These are phyloP conservation scores for Chloris gayana DNA, from an alignment of 176 grass and related monocot species.

Conservation along the genomic window DNA sequence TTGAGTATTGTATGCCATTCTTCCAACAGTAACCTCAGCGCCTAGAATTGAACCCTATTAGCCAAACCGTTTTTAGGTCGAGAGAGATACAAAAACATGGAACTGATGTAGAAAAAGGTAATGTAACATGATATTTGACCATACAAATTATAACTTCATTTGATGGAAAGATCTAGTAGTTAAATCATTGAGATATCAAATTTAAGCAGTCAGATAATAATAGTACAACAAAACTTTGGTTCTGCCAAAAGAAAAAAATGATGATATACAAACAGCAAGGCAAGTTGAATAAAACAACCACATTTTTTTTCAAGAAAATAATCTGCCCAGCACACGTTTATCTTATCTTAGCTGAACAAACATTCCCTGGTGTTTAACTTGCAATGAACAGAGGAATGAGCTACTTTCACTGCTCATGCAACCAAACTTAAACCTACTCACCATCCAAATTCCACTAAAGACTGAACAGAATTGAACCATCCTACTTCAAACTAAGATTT, in stretches of 20 bases:
- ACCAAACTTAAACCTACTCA: neutral
- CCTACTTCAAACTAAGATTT: too few species aligned
- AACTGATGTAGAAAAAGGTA: constrained; percentile 12
- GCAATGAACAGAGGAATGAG: constrained; percentile 16
- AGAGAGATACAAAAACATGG: constrained; percentile 49
- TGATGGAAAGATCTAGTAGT: neutral
- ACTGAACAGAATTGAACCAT: too few species aligned
- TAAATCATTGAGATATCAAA: neutral
- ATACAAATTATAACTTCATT: neutral
- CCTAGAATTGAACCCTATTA: constrained; percentile 99
- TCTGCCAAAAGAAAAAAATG: neutral
- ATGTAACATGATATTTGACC: constrained; percentile 24
- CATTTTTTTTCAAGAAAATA: neutral
- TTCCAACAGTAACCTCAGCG: constrained; percentile 80
- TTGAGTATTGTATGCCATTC: constrained; percentile 65
- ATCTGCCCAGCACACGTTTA: neutral
- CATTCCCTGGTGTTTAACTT: constrained; percentile 10
- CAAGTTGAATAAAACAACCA: neutral
- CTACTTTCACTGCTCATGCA: constrained; percentile 34
- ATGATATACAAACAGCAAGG: neutral
- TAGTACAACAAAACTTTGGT: neutral
- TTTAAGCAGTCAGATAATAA: neutral
- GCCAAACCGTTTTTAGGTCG: constrained; percentile 90
- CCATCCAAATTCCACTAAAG: too few species aligned
- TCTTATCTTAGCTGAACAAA: constrained; percentile 12